Percentiles rank a stretch among this genome's conserved stretches.
Evolutionary conservation across 225 moss, liverwort and hornwort genomes (phyloP).

Genomic region (Thuidium tamariscinum): DNA sequence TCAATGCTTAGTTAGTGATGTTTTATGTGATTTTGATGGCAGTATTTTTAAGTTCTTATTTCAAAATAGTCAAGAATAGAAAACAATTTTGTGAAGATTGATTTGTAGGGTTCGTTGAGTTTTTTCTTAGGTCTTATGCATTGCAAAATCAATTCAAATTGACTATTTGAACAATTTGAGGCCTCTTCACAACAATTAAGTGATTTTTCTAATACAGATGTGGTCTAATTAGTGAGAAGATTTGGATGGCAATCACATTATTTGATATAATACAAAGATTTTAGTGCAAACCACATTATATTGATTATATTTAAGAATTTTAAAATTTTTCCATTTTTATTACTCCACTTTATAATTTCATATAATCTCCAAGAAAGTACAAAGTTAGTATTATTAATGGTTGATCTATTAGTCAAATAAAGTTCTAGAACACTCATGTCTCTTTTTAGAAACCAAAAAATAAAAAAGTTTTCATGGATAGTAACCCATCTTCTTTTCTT

Average conservation of each 20-base stretch:
- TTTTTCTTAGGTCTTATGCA: neutral
- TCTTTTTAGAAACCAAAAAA: neutral
- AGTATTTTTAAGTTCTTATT: neutral
- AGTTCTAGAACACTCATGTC: neutral
- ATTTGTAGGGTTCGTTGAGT: neutral
- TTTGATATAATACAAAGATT: neutral
- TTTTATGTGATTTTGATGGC: neutral
- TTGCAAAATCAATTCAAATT: no score
- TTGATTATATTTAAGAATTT: neutral
- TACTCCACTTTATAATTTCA: neutral
- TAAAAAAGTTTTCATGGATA: neutral
- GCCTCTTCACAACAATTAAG: neutral
- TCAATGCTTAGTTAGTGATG: neutral
- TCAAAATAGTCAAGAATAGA: fast-evolving
- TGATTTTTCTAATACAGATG: neutral
- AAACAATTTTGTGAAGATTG: neutral
- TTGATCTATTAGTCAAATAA: neutral
- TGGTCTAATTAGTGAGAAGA: neutral
- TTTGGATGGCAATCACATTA: neutral
- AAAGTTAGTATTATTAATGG: neutral
- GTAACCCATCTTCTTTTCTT: neutral
- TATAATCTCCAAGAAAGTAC: neutral
- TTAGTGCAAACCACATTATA: neutral
- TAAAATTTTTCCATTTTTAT: fast-evolving
- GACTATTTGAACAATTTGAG: neutral